Evolutionary conservation across 495 filamentous ascomycete genomes (phyloP).

Genomic region (Halenospora varia): DNA sequence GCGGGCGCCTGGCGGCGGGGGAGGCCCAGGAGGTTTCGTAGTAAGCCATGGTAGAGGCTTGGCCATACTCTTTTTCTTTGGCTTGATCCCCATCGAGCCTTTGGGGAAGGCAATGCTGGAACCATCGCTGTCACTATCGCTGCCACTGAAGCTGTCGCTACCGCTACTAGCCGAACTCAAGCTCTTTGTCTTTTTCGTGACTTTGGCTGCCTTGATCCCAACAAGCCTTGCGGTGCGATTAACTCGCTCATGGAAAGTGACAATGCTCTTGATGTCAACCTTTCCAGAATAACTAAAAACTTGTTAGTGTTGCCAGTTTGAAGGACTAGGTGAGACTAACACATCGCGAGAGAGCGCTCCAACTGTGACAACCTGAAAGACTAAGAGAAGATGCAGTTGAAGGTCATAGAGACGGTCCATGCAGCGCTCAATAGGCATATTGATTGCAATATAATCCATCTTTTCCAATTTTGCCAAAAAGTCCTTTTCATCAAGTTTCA

Average conservation of each 20-base stretch:
- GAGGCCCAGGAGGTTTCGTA: conserved; percentile 3
- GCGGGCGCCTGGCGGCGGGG: background rate
- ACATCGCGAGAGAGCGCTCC: conserved; percentile 9
- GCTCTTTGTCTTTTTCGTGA: background rate
- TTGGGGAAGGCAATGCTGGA: background rate
- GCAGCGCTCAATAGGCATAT: background rate
- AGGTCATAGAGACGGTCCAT: conserved; percentile 16
- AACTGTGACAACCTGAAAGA: conserved; percentile 17
- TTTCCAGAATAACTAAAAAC: background rate
- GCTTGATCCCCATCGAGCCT: background rate
- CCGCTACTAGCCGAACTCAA: background rate
- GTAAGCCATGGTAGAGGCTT: too few relatives aligned
- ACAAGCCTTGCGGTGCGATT: conserved; percentile 10
- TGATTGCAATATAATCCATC: background rate
- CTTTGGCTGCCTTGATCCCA: conserved; percentile 7
- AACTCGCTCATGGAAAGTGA: conserved; percentile 13
- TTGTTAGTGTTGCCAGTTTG: background rate
- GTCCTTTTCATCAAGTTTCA: conserved; percentile 12
- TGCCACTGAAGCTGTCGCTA: background rate
- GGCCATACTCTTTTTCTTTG: too few relatives aligned
- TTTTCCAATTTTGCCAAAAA: conserved; percentile 14
- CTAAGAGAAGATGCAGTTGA: conserved; percentile 17
- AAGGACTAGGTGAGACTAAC: conserved; percentile 10
- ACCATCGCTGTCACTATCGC: conserved; percentile 10
- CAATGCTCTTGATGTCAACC: conserved; percentile 17